Evolutionary conservation across 495 filamentous ascomycete species (phyloP).

Genomic region (Neurospora sp.): DNA sequence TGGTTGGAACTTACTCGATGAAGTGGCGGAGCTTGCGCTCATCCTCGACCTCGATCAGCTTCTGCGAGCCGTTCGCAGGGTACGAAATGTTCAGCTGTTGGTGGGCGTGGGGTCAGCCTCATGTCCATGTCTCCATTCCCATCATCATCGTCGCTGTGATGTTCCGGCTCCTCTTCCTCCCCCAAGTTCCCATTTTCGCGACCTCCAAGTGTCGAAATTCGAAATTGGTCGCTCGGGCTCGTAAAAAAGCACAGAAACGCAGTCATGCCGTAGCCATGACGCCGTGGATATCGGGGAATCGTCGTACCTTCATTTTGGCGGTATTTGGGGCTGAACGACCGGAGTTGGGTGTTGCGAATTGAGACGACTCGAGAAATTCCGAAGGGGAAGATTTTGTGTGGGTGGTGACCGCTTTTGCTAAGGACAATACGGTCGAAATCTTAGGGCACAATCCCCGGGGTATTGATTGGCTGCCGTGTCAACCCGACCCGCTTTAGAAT

Average conservation of each 20-base stretch:
- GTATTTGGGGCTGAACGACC: conserved; percentile 23
- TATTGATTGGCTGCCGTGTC: conserved; percentile 10
- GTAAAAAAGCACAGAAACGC: not conserved
- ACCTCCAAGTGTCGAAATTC: not conserved
- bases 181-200: not conserved
- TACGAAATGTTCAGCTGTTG: conserved; percentile 91
- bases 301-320: conserved; percentile 31
- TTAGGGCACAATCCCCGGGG: conserved; percentile 23
- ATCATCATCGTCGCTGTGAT: not conserved
- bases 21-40: conserved; percentile 65
- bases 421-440: conserved; percentile 7
- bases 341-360: conserved; percentile 20
- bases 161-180: not conserved
- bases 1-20: conserved; percentile 41
- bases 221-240: not conserved
- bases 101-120: conserved; percentile 11
- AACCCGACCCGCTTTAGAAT: not conserved
- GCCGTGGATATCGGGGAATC: not conserved
- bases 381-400: conserved; percentile 28
- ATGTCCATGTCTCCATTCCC: not conserved
- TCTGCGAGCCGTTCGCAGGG: conserved; percentile 97
- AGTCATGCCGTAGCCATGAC: not conserved
- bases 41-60: conserved; percentile 97
- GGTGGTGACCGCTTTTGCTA: not conserved
- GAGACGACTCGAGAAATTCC: conserved; percentile 15